These are phyloP conservation scores for Cladosporium sp. DNA, from an alignment of 2,329 filamentous ascomycete genomes.

Conservation along the genomic window DNA sequence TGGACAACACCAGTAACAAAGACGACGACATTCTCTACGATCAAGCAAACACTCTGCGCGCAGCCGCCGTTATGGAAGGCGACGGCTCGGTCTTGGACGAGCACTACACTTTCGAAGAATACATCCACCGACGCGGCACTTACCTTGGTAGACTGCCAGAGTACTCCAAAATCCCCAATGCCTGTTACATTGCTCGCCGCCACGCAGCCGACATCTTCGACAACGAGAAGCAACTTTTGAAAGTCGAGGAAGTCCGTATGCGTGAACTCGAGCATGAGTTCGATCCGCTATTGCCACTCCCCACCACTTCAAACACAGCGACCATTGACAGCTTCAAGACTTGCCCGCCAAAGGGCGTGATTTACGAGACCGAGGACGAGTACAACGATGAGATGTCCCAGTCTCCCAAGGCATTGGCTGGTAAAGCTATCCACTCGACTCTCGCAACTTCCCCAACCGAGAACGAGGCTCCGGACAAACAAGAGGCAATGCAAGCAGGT, in stretches of 20 bases:
- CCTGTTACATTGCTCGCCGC: constrained; percentile 16
- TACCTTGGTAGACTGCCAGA: constrained; percentile 22
- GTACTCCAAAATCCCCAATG: constrained; percentile 7
- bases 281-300: constrained; percentile 23
- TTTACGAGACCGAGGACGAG: constrained; percentile 11
- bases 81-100: constrained; percentile 23
- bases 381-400: not conserved
- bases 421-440: not conserved
- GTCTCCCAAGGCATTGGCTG: not conserved
- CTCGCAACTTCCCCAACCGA: not conserved
- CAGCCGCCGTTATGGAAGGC: constrained; percentile 15
- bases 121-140: constrained; percentile 22
- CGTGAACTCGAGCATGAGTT: constrained; percentile 21
- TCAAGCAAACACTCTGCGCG: not conserved
- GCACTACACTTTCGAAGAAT: constrained; percentile 22
- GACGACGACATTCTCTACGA: not conserved
- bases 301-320: constrained; percentile 25
- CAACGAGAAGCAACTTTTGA: constrained; percentile 14
- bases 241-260: constrained; percentile 22
- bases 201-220: constrained; percentile 22
- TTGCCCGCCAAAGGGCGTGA: constrained; percentile 16
- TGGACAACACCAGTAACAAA: too few relatives aligned
- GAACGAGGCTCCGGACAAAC: not conserved
- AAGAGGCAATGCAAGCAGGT: too few relatives aligned
- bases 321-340: constrained; percentile 22